A percentile compares a stretch with the other conserved stretches of the same genome.
Conservation (phyloP, 129 eudicot species). For the Lonicera japonica region DNA sequence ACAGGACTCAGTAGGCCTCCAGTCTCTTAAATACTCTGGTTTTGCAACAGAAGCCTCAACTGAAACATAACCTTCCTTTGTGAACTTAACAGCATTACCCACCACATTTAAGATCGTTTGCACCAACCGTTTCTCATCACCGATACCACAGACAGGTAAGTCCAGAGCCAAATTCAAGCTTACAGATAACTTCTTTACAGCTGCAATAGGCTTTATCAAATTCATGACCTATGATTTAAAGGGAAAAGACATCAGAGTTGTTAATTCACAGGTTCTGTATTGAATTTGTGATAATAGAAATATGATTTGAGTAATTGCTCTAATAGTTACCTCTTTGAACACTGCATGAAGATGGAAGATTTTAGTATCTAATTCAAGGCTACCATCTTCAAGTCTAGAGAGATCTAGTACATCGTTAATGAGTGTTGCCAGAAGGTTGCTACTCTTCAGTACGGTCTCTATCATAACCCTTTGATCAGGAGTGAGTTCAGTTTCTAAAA, state of each 20-base stretch:
- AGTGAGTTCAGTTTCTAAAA: constrained; percentile 47
- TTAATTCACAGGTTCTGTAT: neutral
- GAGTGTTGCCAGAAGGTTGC: constrained; percentile 52
- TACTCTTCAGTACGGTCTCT: constrained; percentile 55
- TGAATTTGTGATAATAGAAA: no score
- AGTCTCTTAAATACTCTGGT: constrained; percentile 43
- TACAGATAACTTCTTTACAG: constrained; percentile 47
- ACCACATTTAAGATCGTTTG: constrained; percentile 50
- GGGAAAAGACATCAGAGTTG: neutral
- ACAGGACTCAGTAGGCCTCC: constrained; percentile 45
- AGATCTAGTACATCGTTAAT: constrained; percentile 64
- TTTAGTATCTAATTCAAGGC: constrained; percentile 37
- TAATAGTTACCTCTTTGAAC: constrained; percentile 36
- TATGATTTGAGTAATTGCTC: no score
- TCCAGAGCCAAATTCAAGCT: constrained; percentile 36
- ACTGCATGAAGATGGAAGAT: constrained; percentile 43
- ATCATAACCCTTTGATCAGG: constrained; percentile 64
- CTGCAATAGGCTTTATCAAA: constrained; percentile 50
- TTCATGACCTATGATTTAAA: constrained; percentile 31
- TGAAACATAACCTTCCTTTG: constrained; percentile 55
- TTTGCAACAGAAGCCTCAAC: constrained; percentile 47
- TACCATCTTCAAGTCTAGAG: constrained; percentile 63
- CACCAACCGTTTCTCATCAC: constrained; percentile 59
- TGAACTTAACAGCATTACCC: constrained; percentile 71
- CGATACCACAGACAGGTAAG: constrained; percentile 44